A percentile compares a stretch with the other conserved stretches of the same genome.
Conservation (phyloP, 2,329 filamentous ascomycete species). For the Fusarium miscanthi region DNA sequence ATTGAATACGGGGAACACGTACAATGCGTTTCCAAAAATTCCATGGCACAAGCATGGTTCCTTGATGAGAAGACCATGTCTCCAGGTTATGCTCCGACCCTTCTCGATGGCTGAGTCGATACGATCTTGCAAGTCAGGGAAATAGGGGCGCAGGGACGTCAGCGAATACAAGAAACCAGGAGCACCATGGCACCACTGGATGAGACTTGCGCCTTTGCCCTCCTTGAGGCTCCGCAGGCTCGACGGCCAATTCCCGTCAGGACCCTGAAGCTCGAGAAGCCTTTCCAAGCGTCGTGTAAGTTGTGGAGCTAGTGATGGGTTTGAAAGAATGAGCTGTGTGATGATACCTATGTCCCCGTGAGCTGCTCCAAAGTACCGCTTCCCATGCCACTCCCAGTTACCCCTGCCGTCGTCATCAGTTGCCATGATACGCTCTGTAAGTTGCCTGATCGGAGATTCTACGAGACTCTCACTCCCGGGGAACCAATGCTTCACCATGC, state of each 20-base stretch:
- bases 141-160: constrained; percentile 64
- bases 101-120: constrained; percentile 65
- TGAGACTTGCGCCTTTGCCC: constrained; percentile 56
- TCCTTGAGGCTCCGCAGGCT: constrained; percentile 58
- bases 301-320: constrained; percentile 63
- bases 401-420: constrained; percentile 55
- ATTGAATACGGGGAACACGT: constrained; percentile 52
- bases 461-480: constrained; percentile 59
- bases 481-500: constrained; percentile 70
- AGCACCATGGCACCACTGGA: constrained; percentile 76
- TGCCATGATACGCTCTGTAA: constrained; percentile 69
- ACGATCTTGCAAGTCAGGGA: constrained; percentile 62
- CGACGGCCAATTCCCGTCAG: constrained; percentile 72
- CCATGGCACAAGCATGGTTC: constrained; percentile 75
- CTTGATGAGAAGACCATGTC: constrained; percentile 69
- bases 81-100: constrained; percentile 64
- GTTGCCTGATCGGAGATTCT: constrained; percentile 64
- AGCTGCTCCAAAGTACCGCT: constrained; percentile 71
- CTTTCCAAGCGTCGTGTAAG: constrained; percentile 64
- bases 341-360: constrained; percentile 78
- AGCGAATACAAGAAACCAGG: constrained; percentile 72
- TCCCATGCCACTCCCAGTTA: constrained; percentile 72
- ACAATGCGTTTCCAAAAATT: constrained; percentile 72
- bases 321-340: constrained; percentile 72
- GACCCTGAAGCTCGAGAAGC: constrained; percentile 68